Base-by-base conservation (phyloP, 371 early-diverging fungal genomes). In the Quaeritorhiza haematococci region DNA sequence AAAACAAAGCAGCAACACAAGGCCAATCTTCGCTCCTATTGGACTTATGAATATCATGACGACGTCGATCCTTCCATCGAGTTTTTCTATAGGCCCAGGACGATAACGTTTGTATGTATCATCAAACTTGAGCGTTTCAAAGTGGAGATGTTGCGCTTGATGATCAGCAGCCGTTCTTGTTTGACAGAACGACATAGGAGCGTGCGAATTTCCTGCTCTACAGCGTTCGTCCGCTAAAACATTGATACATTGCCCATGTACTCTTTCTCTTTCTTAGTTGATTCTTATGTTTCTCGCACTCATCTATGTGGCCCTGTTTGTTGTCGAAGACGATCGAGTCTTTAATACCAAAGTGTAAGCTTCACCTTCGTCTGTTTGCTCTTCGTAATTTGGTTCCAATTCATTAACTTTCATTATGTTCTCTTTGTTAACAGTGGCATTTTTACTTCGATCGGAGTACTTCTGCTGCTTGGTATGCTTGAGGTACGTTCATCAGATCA, bases 401-500 rank as follows among this genome's bases (percentile, higher is more conserved):
- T 19, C 10, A 8, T 47, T 10, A 10, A 47, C 27, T 47, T 19
- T 19, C 47, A n/a, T n/a, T n/a, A n/a, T n/a, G n/a, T n/a, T 35
- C 45, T 41, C 33, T 2, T 7, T 15, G 3, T 49, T 21, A 24
- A 49, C 42, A 59, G 84, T 54, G 93, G 92, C 2, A 63, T 90
- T 4, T 58, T 76, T 5, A 89, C 89, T 8, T 75, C 84, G 46
- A 76, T 84, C 48, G 76, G 80, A 0, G 81, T 85, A 34, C 85
- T 96, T 61, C 77, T 89, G 1, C 76, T 92, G 34, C 85, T 91
- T 55, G 93, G 92, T 3, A 79, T 92, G 75, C 71, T 94, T n/a
- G n/a, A n/a, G n/a, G n/a, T n/a, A n/a, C n/a, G n/a, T n/a, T n/a
- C n/a, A n/a, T 3, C 83, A 86, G 66, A n/a, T n/a, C n/a, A n/a